A percentile compares a stretch with the other conserved stretches of the same genome.
phyloP scores from a whole-genome alignment of 2,329 filamentous ascomycete species.

The Taxawa tesnikishii region DNA sequence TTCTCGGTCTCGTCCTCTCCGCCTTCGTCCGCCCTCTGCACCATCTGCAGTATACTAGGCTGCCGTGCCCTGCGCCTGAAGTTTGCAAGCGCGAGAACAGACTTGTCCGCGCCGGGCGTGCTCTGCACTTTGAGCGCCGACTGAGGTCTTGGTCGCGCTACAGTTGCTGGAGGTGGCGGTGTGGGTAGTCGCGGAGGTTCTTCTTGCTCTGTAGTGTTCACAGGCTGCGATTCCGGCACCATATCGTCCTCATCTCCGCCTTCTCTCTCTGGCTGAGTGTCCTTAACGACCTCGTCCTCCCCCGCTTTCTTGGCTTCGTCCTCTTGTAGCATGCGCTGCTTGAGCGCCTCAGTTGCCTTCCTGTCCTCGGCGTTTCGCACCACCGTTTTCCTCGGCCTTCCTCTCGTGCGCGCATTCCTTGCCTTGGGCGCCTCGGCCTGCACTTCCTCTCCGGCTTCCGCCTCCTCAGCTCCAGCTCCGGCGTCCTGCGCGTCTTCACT shows the following conservation, averaged over 20 bases:
- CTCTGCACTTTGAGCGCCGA: slow-evolving; percentile 30
- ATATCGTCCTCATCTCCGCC: slow-evolving; percentile 1
- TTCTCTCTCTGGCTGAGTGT: too few species aligned
- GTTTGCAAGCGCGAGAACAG: slow-evolving; percentile 36
- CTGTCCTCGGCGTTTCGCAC: slow-evolving; percentile 14
- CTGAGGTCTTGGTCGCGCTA: slow-evolving; percentile 18
- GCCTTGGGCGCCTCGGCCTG: slow-evolving; percentile 6
- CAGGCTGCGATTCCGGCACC: slow-evolving; percentile 1
- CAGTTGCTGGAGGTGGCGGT: slow-evolving; percentile 18
- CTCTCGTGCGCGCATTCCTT: slow-evolving; percentile 8
- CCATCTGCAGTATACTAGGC: slow-evolving; percentile 36
- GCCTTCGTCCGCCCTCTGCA: slow-evolving; percentile 23
- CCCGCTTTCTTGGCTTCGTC: slow-evolving; percentile 2
- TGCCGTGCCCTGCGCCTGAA: slow-evolving; percentile 37
- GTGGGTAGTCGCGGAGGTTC: slow-evolving; percentile 8
- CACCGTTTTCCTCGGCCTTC: slow-evolving; percentile 13
- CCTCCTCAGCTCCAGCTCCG: neutral
- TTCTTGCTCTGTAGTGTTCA: slow-evolving; percentile 7
- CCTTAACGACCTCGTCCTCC: neutral
- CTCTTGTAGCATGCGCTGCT: slow-evolving; percentile 15
- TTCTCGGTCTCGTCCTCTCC: slow-evolving; percentile 4
- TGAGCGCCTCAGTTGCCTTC: slow-evolving; percentile 19
- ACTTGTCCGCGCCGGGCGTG: slow-evolving; percentile 31
- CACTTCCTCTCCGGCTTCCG: slow-evolving; percentile 2
- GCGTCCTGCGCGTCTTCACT: slow-evolving; percentile 4